Evolutionary conservation across 108 stramenopile species (phyloP), one percentile per base, ranked within the genome.

Genomic region (Aurantiochytrium sp.): DNA sequence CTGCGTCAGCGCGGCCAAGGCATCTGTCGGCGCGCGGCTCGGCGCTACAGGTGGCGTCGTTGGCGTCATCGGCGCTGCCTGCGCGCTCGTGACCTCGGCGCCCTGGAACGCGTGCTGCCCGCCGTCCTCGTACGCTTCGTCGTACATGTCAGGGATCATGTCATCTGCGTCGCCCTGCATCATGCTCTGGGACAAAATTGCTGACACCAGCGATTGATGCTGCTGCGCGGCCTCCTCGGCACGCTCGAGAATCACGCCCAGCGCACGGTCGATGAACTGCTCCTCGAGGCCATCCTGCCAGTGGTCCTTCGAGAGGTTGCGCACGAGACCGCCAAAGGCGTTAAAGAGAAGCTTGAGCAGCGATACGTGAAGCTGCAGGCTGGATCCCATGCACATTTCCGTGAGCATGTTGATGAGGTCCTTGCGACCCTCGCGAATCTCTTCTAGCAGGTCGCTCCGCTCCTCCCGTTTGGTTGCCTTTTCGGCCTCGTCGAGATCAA

Each of bases 191-290:
- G 73, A 81, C 6, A 48, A 12, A 48, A 81, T 81, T 17, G 73
- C 73, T 12, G 21, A 12, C n/a, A 30, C 73, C 30, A 81, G 45
- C 42, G 39, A 48, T 42, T 81, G 73, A 30, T 81, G 73, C 24
- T 81, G 42, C 6, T 81, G 39, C 12, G 73, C 73, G 45, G 73
- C 73, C 39, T 81, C 45, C n/a, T 81, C 73, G 45, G 73, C 73
- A 24, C 73, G 73, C 73, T 41, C 39, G 12, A 81, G 39, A 41
- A 81, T 48, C 12, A 48, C 32, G 39, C 45, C 45, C 12, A 81
- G 45, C 6, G 73, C 45, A 6, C 42, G 45, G 1, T 41, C 39
- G 24, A 81, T 81, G 73, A 81, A 81, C 27, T 81, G 73, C 39
- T 48, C 45, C 42, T 41, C 73, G 27, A 81, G 73, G 12, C 73